Evolutionary conservation across 768 basidiomycete genomes (phyloP).

Genomic region (Strobilomyces confusus): DNA sequence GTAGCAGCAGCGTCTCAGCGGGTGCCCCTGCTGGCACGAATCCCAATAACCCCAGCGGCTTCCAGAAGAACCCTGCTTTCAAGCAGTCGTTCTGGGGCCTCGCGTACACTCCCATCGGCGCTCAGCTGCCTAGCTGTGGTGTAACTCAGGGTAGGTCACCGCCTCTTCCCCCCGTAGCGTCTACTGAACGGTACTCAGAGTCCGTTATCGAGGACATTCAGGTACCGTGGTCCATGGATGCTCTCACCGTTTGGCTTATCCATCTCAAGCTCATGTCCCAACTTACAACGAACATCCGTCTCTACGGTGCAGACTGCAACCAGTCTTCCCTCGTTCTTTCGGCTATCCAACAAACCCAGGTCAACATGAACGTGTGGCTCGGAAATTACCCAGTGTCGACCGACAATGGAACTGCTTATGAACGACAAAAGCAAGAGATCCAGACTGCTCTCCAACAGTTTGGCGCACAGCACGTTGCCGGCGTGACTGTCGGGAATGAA

Average conservation of each 20-base stretch:
- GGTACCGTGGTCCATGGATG: constrained; percentile 33
- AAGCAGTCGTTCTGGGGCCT: constrained; percentile 79
- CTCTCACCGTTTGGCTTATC: constrained; percentile 4
- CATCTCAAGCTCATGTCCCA: constrained; percentile 69
- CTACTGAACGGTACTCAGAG: constrained; percentile 26
- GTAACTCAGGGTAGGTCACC: constrained; percentile 38
- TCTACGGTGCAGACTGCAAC: constrained; percentile 89
- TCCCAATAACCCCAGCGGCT: constrained; percentile 73
- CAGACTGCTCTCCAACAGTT: constrained; percentile 68
- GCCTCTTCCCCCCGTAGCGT: background rate
- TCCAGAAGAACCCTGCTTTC: constrained; percentile 63
- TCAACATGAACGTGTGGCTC: constrained; percentile 76
- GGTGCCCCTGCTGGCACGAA: constrained; percentile 30
- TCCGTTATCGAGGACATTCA: constrained; percentile 70
- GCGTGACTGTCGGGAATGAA: constrained; percentile 91
- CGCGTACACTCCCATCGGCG: constrained; percentile 79
- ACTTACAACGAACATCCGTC: constrained; percentile 72
- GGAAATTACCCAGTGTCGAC: constrained; percentile 63
- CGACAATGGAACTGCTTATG: constrained; percentile 67
- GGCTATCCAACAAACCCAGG: constrained; percentile 87
- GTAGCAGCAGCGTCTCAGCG: constrained; percentile 23
- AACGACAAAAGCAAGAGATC: constrained; percentile 67
- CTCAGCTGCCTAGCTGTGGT: constrained; percentile 69
- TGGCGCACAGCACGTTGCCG: constrained; percentile 70
- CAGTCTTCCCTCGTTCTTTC: constrained; percentile 78